Conservation (phyloP, 441 rosid genomes). For the Corymbia calophylla region DNA sequence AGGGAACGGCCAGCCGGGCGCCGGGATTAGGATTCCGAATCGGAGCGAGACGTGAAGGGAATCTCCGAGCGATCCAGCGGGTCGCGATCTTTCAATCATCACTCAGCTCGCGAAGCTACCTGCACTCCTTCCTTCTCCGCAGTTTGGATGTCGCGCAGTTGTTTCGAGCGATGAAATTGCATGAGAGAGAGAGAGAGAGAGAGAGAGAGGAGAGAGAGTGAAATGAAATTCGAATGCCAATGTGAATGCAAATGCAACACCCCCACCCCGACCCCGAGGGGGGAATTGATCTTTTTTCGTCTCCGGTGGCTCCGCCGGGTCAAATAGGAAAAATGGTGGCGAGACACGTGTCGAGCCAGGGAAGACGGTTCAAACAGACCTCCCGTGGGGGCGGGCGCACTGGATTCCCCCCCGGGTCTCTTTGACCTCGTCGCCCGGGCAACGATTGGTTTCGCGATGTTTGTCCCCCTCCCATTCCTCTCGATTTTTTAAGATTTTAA, state of each 20-base stretch:
- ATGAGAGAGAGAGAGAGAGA: not conserved
- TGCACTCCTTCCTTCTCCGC: not conserved
- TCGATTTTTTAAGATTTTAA: not conserved
- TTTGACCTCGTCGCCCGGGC: not conserved
- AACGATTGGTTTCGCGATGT: not conserved
- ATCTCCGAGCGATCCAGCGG: conserved; percentile 10
- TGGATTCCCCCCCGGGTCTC: not conserved
- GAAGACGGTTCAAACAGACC: conserved; percentile 3
- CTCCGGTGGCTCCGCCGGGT: conserved; percentile 43
- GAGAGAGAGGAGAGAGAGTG: not conserved
- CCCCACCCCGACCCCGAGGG: too few relatives aligned
- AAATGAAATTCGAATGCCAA: conserved; percentile 47
- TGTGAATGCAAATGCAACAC: conserved; percentile 7
- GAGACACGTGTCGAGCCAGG: conserved; percentile 18
- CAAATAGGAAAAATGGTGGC: not conserved
- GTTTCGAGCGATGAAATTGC: not conserved
- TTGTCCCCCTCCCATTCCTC: not conserved
- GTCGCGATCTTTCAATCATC: conserved; percentile 25
- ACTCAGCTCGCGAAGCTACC: not conserved
- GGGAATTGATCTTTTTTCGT: not conserved
- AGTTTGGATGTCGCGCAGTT: not conserved
- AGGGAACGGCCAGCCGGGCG: not conserved
- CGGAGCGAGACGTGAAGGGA: conserved; percentile 2
- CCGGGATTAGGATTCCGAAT: not conserved
- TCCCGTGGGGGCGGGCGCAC: not conserved